phyloP scores from a whole-genome alignment of 2,329 filamentous ascomycete genomes.

The Neocucurbitaria cava region DNA sequence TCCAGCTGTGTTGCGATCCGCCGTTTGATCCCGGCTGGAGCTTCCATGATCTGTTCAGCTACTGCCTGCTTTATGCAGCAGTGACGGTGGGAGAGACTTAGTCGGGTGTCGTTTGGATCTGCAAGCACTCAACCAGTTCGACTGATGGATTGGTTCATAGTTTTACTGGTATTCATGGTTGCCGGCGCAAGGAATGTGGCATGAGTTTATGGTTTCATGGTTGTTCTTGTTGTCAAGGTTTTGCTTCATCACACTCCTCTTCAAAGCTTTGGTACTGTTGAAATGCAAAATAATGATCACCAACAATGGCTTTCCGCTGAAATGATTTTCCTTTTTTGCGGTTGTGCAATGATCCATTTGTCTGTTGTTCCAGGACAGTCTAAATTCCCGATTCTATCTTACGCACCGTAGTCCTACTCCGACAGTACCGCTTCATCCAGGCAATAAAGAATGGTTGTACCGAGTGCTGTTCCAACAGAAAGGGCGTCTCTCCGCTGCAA shows the following conservation, averaged over 20 bases:
- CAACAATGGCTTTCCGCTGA: no score
- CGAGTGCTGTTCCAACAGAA: not conserved
- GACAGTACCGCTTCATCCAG: constrained; percentile 4
- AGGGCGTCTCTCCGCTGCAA: not conserved
- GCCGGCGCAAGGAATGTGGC: no score
- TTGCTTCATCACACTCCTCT: no score
- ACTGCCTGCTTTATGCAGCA: not conserved
- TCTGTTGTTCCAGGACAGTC: not conserved
- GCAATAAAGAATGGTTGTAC: constrained; percentile 1
- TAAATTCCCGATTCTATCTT: not conserved
- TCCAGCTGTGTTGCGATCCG: not conserved
- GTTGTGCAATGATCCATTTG: not conserved
- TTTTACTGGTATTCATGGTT: no score
- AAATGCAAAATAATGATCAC: no score
- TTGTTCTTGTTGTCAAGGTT: no score
- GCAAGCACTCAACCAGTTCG: not conserved
- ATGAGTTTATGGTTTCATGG: no score
- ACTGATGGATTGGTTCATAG: no score
- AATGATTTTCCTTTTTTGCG: not conserved
- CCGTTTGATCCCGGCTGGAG: not conserved
- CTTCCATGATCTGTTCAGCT: constrained; percentile 2
- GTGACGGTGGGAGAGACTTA: not conserved
- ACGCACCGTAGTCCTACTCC: constrained; percentile 1
- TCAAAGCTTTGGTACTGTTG: no score
- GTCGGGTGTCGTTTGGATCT: not conserved